Evolutionary conservation across 140 eudicot genomes (phyloP).

Genomic region (Senecio squalidus): DNA sequence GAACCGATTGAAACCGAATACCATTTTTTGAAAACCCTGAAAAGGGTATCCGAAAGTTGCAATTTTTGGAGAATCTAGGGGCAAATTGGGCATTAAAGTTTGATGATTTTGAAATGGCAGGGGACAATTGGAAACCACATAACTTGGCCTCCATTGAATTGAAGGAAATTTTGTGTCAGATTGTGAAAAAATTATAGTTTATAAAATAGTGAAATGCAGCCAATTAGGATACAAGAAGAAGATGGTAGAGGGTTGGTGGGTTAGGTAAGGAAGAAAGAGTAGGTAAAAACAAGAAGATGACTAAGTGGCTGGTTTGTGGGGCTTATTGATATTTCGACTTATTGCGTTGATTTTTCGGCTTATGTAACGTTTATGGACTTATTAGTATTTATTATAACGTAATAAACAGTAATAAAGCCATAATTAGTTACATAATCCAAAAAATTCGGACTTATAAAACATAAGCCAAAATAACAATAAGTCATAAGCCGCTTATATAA

Average conservation of each 20-base stretch:
- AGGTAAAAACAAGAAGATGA: neutral
- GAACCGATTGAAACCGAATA: conserved; percentile 29
- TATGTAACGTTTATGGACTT: no score
- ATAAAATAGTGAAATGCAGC: conserved; percentile 5
- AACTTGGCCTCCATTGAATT: conserved; percentile 57
- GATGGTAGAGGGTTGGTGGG: conserved; percentile 18
- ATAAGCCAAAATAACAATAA: no score
- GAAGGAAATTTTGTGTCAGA: no score
- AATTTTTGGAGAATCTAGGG: conserved; percentile 9
- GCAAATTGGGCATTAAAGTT: conserved; percentile 11
- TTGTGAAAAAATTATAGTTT: no score
- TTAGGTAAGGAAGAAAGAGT: conserved; percentile 12
- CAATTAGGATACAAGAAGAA: conserved; percentile 9
- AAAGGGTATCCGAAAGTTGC: conserved; percentile 11
- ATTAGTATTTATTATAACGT: no score
- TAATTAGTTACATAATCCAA: no score
- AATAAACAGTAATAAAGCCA: no score
- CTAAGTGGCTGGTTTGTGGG: no score
- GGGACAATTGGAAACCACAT: conserved; percentile 26
- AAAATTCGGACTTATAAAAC: no score
- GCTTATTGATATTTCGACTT: no score
- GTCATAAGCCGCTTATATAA: no score
- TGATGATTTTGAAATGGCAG: conserved; percentile 25
- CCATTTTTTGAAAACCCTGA: conserved; percentile 20
- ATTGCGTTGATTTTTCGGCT: no score